These are phyloP conservation scores for Fusarium irregulare DNA, from an alignment of 2,329 filamentous ascomycete genomes.

Conservation along the genomic window DNA sequence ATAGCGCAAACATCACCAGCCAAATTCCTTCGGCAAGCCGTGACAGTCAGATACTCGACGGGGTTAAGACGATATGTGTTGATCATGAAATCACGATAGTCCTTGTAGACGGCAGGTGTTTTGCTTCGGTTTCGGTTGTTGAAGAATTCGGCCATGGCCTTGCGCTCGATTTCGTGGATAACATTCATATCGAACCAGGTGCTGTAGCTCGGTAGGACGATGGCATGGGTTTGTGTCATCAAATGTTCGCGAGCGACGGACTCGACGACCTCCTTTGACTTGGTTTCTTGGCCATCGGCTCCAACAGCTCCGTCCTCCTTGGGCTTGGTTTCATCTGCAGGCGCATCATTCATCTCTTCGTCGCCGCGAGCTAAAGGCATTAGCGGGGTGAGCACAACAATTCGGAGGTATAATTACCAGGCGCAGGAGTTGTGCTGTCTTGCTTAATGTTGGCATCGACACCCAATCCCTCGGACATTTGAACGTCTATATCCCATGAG, in stretches of 20 bases:
- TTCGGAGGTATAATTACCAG: conserved; percentile 68
- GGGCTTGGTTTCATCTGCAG: conserved; percentile 62
- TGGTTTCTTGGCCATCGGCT: conserved; percentile 65
- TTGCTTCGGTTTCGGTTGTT: conserved; percentile 98
- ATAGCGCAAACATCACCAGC: conserved; percentile 98
- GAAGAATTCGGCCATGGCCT: conserved; percentile 97
- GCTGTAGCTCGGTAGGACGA: conserved; percentile 96
- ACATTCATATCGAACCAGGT: conserved; percentile 99
- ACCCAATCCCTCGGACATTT: conserved; percentile 67
- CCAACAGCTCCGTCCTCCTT: conserved; percentile 62
- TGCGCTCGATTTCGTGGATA: conserved; percentile 91
- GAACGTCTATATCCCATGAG: conserved; percentile 63
- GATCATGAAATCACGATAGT: conserved; percentile 99
- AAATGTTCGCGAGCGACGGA: conserved; percentile 91
- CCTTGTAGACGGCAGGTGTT: conserved; percentile 96
- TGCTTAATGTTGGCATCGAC: conserved; percentile 67
- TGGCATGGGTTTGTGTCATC: conserved; percentile 92
- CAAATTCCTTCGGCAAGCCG: conserved; percentile 92
- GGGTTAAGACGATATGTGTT: conserved; percentile 98
- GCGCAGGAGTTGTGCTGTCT: conserved; percentile 69
- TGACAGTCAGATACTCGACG: conserved; percentile 95
- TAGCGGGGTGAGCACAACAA: conserved; percentile 66
- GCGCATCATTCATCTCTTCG: conserved; percentile 82
- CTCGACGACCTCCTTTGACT: conserved; percentile 85
- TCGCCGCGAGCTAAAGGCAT: conserved; percentile 73